Conservation (phyloP, 148 eudicot species). For the Diospyros lotus region DNA sequence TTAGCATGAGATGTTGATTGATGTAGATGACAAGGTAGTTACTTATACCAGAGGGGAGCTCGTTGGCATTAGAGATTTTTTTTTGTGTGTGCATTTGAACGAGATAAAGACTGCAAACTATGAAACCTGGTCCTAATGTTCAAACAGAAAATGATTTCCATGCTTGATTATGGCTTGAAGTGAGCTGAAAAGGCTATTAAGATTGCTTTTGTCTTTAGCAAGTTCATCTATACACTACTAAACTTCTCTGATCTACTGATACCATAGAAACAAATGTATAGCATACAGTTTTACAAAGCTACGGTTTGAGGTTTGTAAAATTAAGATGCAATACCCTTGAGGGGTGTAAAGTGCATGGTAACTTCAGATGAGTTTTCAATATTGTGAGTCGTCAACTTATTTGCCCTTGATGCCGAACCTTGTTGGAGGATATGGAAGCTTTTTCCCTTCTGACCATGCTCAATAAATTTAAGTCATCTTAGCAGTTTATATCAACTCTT, state of each 20-base stretch:
- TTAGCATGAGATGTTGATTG: too few species aligned
- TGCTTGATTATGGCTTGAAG: neutral
- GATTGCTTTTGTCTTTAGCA: neutral
- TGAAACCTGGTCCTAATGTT: neutral
- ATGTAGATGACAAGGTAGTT: neutral
- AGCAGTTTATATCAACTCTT: neutral
- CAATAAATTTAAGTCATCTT: too few species aligned
- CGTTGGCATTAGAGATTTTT: too few species aligned
- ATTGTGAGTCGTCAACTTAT: neutral
- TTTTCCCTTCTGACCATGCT: neutral
- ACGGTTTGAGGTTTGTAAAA: neutral
- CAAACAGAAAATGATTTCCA: neutral
- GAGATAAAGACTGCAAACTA: too few species aligned
- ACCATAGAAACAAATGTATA: neutral
- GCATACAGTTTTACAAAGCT: neutral
- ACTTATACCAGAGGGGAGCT: neutral
- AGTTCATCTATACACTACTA: neutral
- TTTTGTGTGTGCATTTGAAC: too few species aligned
- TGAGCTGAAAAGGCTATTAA: neutral
- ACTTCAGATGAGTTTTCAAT: neutral
- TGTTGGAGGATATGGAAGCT: neutral
- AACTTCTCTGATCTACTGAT: neutral
- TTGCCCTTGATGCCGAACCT: neutral
- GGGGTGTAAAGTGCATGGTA: neutral
- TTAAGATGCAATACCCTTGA: neutral